Base-by-base conservation (phyloP, 129 eudicot species). In the Deinandra increscens region DNA sequence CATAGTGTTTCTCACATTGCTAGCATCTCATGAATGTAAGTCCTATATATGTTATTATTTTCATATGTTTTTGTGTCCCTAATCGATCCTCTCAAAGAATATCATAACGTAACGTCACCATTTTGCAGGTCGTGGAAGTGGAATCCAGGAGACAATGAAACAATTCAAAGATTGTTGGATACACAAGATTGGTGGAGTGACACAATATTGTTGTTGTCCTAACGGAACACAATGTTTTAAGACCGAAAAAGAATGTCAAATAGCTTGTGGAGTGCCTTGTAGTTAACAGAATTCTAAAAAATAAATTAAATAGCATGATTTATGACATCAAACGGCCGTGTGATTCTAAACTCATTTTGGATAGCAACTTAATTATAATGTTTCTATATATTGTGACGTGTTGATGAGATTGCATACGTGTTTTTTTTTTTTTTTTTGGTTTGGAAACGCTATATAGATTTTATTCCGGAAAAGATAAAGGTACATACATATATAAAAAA, bases 11-110 rank as follows among this genome's bases (percentile, higher is more conserved):
- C 34, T 63, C 68, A 63, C 68, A 19, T 63, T 63, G 68, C 33
- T 63, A 38, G 68, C 39, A 15, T 63, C 68, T 9, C 68, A 63
- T 63, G 68, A 39, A 63, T 63, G 68, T 63, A 63, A 39, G 68
- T 63, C 68, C 15, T n/a, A n/a, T n/a, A n/a, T n/a, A n/a, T n/a
- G 39, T 39, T 19, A 18, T 38, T 18, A n/a, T 34, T 60, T 10
- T 50, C 11, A 50, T 36, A 13, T 5, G 6, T 34, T 61, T 61
- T 13, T 2, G 6, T 36, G 67, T 15, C 0, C 44, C 45, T 34
- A 13, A 61, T 15, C 7, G 14, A 14, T 6, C 9, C n/a, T 20
- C 1, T 15, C 3, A 5, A 61, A 4, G 62, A 23, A 23, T 9
- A 26, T 23, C 23, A 22, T 23, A 26, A 59, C 31, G 31, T 26